phyloP scores from a whole-genome alignment of 108 stramenopile species.

The Fragilariopsis cylindrus region DNA sequence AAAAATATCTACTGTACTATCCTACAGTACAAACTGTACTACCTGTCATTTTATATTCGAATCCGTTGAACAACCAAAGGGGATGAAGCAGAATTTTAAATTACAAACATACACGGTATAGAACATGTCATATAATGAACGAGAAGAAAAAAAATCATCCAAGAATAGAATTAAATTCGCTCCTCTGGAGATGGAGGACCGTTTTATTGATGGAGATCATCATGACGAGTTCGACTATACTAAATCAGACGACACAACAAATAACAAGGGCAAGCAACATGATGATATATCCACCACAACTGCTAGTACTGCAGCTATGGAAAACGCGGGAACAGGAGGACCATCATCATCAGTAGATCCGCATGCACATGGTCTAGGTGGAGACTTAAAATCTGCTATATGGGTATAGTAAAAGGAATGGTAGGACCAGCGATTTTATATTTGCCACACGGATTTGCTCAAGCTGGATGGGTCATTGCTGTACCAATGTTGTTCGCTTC shows the following conservation, averaged over 20 bases:
- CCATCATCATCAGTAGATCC: constrained; percentile 28
- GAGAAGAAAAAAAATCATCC: not conserved
- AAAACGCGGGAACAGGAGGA: not conserved
- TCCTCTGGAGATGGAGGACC: constrained; percentile 9
- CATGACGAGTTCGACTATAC: constrained; percentile 7
- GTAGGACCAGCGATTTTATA: constrained; percentile 68
- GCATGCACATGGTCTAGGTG: constrained; percentile 44
- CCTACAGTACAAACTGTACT: too few relatives aligned
- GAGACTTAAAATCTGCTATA: constrained; percentile 44
- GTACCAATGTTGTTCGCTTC: constrained; percentile 47
- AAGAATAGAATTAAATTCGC: constrained; percentile 11
- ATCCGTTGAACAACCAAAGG: too few relatives aligned
- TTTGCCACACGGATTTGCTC: constrained; percentile 60
- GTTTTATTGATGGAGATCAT: constrained; percentile 9
- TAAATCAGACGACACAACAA: not conserved
- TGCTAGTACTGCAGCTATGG: not conserved
- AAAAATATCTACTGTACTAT: too few relatives aligned
- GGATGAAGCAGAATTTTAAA: too few relatives aligned
- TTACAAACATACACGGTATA: too few relatives aligned
- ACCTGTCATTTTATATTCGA: too few relatives aligned
- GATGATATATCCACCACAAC: not conserved
- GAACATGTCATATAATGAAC: not conserved
- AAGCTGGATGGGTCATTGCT: constrained; percentile 49
- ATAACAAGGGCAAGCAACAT: too few relatives aligned
- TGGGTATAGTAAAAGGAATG: constrained; percentile 65